These are phyloP conservation scores for Microthyrium microscopicum DNA, from an alignment of 2,329 filamentous ascomycete species.

Conservation along the genomic window DNA sequence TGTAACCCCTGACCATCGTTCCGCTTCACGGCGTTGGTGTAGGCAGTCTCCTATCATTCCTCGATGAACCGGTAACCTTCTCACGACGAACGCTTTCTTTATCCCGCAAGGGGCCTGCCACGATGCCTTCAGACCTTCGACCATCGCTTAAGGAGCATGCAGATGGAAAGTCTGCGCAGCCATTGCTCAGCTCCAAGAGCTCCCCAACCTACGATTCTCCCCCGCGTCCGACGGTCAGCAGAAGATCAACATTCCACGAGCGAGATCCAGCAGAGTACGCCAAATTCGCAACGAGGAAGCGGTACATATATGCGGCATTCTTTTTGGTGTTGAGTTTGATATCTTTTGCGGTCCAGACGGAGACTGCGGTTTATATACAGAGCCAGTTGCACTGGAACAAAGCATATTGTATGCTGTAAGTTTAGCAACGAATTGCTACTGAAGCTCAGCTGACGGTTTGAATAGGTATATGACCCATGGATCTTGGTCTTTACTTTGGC, in stretches of 20 bases:
- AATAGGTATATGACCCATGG: conserved; percentile 72
- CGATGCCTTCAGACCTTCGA: conserved; percentile 35
- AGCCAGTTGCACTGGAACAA: conserved; percentile 88
- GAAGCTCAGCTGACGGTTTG: conserved; percentile 5
- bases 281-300: conserved; percentile 52
- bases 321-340: conserved; percentile 72
- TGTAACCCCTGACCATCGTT: too few relatives aligned
- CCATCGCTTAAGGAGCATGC: conserved; percentile 17
- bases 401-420: conserved; percentile 95
- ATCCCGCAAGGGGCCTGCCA: too few relatives aligned
- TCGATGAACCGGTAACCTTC: too few relatives aligned
- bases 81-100: conserved; percentile 16
- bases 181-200: conserved; percentile 33
- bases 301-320: conserved; percentile 73
- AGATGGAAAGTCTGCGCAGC: conserved; percentile 30
- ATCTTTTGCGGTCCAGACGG: conserved; percentile 85
- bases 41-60: too few relatives aligned
- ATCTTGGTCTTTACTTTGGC: conserved; percentile 85
- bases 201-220: conserved; percentile 21
- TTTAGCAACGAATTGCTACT: conserved; percentile 7
- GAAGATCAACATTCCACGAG: conserved; percentile 58
- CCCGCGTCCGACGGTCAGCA: conserved; percentile 23
- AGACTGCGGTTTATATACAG: conserved; percentile 90
- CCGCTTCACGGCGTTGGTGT: too few relatives aligned
- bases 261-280: conserved; percentile 53